phyloP scores from a whole-genome alignment of 176 grass and related monocot species.

The Ensete glaucum region DNA sequence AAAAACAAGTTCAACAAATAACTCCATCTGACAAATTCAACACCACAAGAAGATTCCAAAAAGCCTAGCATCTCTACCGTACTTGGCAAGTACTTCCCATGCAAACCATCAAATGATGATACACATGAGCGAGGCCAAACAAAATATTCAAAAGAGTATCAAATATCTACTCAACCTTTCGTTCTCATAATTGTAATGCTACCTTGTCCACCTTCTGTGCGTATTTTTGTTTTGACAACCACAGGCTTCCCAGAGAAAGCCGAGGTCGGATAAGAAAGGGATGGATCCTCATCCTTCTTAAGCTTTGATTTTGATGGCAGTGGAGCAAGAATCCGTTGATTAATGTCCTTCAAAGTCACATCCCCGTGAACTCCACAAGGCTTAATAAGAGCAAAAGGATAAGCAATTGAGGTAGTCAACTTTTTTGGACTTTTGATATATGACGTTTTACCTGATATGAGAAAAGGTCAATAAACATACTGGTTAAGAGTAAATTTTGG shows the following conservation, averaged over 20 bases:
- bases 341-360: slow-evolving; percentile 71
- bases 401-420: slow-evolving; percentile 40
- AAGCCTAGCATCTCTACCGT: neutral
- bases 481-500: neutral
- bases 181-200: slow-evolving; percentile 90
- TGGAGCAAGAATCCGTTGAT: slow-evolving; percentile 54
- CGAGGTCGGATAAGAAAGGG: slow-evolving; percentile 29
- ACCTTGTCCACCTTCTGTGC: slow-evolving; percentile 70
- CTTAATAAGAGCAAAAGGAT: slow-evolving; percentile 86
- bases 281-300: slow-evolving; percentile 34
- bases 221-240: slow-evolving; percentile 72
- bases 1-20: slow-evolving; percentile 10
- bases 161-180: slow-evolving; percentile 28
- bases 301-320: slow-evolving; percentile 57
- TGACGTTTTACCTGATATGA: slow-evolving; percentile 37
- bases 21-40: neutral
- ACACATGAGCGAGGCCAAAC: neutral
- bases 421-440: slow-evolving; percentile 44
- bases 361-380: slow-evolving; percentile 48
- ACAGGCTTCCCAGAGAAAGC: slow-evolving; percentile 83
- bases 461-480: neutral
- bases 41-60: neutral
- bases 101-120: neutral
- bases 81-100: neutral
- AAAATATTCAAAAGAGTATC: neutral